phyloP scores from a whole-genome alignment of 2,329 filamentous ascomycete genomes.

The Apiospora hydei region DNA sequence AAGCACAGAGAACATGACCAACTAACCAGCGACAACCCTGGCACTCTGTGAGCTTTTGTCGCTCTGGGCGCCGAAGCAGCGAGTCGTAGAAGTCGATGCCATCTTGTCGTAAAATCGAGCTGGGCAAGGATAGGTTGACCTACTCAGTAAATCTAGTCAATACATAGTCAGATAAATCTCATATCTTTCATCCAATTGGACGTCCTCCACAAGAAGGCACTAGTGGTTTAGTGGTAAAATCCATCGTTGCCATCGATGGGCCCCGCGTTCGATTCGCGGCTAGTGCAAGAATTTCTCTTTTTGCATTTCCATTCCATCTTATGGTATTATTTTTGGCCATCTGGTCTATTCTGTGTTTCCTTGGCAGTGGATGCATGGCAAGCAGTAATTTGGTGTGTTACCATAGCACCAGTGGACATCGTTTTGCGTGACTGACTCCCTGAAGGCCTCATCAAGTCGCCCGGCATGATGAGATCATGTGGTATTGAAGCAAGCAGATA shows the following conservation, averaged over 20 bases:
- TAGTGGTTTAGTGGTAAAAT: slow-evolving; percentile 62
- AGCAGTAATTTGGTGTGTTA: background rate
- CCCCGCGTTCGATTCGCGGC: slow-evolving; percentile 56
- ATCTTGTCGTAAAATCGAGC: no score
- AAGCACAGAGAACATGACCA: no score
- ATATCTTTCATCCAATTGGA: background rate
- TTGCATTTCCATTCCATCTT: background rate
- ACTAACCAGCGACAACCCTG: no score
- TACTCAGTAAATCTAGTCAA: no score
- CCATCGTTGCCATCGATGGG: slow-evolving; percentile 62
- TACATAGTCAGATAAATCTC: no score
- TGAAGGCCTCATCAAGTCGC: background rate
- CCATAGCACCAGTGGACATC: background rate
- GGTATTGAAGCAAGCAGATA: background rate
- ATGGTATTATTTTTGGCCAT: background rate
- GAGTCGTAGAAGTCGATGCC: no score
- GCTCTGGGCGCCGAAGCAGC: no score
- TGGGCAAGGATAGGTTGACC: no score
- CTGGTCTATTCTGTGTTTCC: background rate
- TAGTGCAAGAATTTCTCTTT: slow-evolving; percentile 29
- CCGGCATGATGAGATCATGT: background rate
- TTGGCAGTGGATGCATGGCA: background rate
- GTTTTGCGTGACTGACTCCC: background rate
- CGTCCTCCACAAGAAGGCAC: slow-evolving; percentile 31
- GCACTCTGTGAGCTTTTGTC: no score